Base-by-base conservation (phyloP, 2,329 filamentous ascomycete genomes). In the Microdochium paspali region DNA sequence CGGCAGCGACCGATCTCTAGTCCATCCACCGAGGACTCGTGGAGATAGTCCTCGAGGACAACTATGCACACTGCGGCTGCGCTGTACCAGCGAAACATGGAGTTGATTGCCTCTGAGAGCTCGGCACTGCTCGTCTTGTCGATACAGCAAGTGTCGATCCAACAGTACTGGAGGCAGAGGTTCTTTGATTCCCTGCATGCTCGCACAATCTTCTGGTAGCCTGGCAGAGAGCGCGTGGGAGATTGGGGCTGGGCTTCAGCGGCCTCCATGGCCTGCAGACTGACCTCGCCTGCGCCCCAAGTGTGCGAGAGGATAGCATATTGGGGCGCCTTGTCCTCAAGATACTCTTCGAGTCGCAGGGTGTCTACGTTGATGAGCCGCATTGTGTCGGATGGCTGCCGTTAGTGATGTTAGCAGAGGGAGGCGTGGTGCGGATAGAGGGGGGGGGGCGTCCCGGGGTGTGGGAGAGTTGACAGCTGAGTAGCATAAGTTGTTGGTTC, bases 131-230 rank as follows among this genome's bases (percentile, higher is more conserved):
- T n/a, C n/a, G n/a, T n/a, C n/a, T n/a, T n/a, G n/a, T n/a, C n/a
- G n/a, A n/a, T 51, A 23, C 48, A 56, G 30, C 45, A 51, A 18
- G 54, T 56, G 39, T 53, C 50, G 31, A 53, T 39, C 52, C 52
- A 54, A 10, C 40, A 44, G n/a, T 49, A 53, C 2, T 45, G 2
- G 1, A 54, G 13, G 4, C 42, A 15, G 23, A 44, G 24, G 2
- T 42, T 1, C 51, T 50, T 25, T 44, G 42, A 21, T 31, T 28
- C 26, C 49, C 51, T 1, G 49, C 49, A 12, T 44, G 40, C 44
- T 48, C 26, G 31, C 7, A 18, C 3, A 13, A 55, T 51, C 39
- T 56, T 55, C 4, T 23, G 4, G 39, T 10, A 43, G 18, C 44
- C 39, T 15, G 31, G 13, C 6, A 15, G 13, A 4, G 31, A 35